Base-by-base conservation (phyloP, 2,329 filamentous ascomycete species). In the Rasamsonia emersonii region DNA sequence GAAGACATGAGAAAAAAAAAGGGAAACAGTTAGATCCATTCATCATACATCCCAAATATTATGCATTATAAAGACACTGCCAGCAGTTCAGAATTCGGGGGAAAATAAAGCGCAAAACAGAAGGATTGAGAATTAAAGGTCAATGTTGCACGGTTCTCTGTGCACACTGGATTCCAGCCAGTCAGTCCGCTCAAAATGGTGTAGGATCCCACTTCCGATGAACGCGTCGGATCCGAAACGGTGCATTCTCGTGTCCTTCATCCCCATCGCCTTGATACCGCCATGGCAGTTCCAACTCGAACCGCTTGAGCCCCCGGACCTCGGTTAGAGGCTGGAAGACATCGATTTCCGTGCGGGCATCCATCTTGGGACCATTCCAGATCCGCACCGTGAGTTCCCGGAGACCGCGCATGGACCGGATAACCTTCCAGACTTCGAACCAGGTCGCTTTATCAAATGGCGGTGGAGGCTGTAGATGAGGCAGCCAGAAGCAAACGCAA, bases 251-350 rank as follows among this genome's bases (percentile, higher is more conserved):
- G 20, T 29, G 16, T 11, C 16, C 27, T 13, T 29, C 27, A 15
- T 18, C 27, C 11, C 18, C 27, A 10, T 29, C 10, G 10, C 27
- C 27, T 13, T 20, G 27, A 11, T 29, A 29, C 16, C 16, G 5
- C 27, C 27, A 29, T 6, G 27, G 27, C 27, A 29, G 8, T 13
- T 29, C 27, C 8, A 29, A 18, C 27, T 29, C 27, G n/a, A 29
- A 29, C 18, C 13, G 18, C 27, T 29, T 13, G 16, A 29, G 14
- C 27, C 27, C 27, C 2, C 5, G 18, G 14, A 29, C 14, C 15
- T 15, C 27, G 9, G 16, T 29, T 5, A 29, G 20, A 4, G 27
- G 27, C 5, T 19, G 18, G 27, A 29, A 29, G 2, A 29, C 27
- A 3, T 29, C 27, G 4, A 11, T 9, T 18, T 29, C 27, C 16